Evolutionary conservation across 768 basidiomycete species (phyloP), one percentile per base, ranked within the genome.

Genomic region (Hysterangium stoloniferum): DNA sequence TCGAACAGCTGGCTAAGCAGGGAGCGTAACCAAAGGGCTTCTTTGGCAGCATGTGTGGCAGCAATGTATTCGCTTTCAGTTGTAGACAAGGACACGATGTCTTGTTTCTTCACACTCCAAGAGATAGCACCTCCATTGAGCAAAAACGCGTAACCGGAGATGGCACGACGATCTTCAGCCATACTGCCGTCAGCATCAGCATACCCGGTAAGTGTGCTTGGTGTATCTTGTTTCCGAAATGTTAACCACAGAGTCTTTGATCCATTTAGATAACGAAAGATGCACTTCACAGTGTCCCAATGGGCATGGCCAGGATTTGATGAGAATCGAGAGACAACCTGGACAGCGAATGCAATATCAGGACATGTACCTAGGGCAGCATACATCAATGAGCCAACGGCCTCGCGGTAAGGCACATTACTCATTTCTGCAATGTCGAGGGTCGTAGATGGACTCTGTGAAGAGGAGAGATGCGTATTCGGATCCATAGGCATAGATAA

Each of bases 41-140:
- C 56, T 20, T 55, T 41, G 12, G 52, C 45, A 1, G 67, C 60
- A 28, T 71, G 59, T 13, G 60, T 57, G 0, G 62, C 57, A 4
- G 72, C 70, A 36, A 73, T 68, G 56, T 76, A 74, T 56, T 77
- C 73, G 1, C 73, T 68, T 57, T 75, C 70, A 8, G 58, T 58
- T 4, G 61, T 66, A 2, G 70, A 72, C 5, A 68, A 61, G 3
- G 65, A 59, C 6, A 70, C 57, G 22, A 68, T 58, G 1, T 58
- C 54, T 47, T 74, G 70, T 35, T 62, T 58, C 55, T 66, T 67
- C 2, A 67, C 62, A 12, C 48, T 54, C 66, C 69, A 71, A 20
- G 61, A 57, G 9, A 71, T 55, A 1, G 58, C 40, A 2, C 67
- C 61, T 11, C 62, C 62, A 29, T 63, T 64, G 8, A 69, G 35